Evolutionary conservation across 2,329 filamentous ascomycete species (phyloP).

Genomic region (Elsinoe arachidis): DNA sequence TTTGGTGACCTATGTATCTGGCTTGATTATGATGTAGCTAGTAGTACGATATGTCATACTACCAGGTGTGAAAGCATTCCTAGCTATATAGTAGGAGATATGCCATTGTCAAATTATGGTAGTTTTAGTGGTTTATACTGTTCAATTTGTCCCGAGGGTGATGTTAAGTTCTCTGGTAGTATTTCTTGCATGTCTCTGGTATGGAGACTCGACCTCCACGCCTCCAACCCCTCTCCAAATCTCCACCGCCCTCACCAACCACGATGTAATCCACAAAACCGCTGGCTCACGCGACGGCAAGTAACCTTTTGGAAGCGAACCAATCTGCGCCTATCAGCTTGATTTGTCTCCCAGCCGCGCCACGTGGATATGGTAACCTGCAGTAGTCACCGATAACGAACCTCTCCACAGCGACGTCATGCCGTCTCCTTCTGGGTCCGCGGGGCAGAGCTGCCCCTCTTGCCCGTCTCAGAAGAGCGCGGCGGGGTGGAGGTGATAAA

Average conservation of each 20-base stretch:
- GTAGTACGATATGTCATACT: too few relatives aligned
- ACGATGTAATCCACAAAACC: not conserved
- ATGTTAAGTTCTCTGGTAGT: not conserved
- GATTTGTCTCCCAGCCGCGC: not conserved
- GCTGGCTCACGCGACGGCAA: too few relatives aligned
- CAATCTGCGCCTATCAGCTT: not conserved
- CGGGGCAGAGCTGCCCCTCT: not conserved
- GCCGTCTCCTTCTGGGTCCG: not conserved
- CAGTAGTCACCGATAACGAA: not conserved
- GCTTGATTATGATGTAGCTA: too few relatives aligned
- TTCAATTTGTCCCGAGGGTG: too few relatives aligned
- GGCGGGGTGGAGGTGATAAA: not conserved
- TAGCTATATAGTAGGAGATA: too few relatives aligned
- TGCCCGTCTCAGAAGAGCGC: not conserved
- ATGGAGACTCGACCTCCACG: not conserved
- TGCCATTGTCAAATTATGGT: too few relatives aligned
- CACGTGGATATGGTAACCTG: not conserved
- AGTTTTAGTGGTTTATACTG: too few relatives aligned
- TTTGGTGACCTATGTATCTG: too few relatives aligned
- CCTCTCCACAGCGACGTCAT: constrained; percentile 1
- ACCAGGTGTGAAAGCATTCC: too few relatives aligned
- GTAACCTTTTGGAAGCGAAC: not conserved
- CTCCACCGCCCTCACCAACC: not conserved
- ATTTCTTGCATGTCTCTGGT: too few relatives aligned
- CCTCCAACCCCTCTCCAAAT: not conserved